Evolutionary conservation across 1,284 basidiomycete species (phyloP).

Genomic region (Coniferiporia sulphurascens): DNA sequence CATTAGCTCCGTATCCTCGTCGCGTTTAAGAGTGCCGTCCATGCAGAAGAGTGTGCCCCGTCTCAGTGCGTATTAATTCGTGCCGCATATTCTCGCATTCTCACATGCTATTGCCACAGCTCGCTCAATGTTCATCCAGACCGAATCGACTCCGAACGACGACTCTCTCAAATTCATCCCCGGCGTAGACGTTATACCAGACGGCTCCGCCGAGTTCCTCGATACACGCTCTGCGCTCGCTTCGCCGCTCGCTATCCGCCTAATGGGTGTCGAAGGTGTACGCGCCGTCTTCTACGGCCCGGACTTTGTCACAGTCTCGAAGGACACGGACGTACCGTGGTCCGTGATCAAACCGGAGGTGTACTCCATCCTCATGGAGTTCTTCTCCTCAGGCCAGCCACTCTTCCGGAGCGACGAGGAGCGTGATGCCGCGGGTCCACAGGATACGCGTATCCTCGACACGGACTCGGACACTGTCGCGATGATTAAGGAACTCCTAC

Average conservation of each 20-base stretch:
- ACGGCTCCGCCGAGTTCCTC: slow-evolving; percentile 90
- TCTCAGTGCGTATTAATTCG: background rate
- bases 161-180: slow-evolving; percentile 99
- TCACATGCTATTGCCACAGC: slow-evolving; percentile 36
- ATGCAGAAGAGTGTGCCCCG: slow-evolving; percentile 3
- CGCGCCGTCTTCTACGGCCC: slow-evolving; percentile 91
- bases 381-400: slow-evolving; percentile 84
- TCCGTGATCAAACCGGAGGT: slow-evolving; percentile 95
- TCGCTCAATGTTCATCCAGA: slow-evolving; percentile 95
- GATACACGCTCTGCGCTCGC: slow-evolving; percentile 79
- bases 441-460: slow-evolving; percentile 94
- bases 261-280: slow-evolving; percentile 93
- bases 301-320: slow-evolving; percentile 96
- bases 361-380: slow-evolving; percentile 97
- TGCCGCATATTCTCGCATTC: background rate
- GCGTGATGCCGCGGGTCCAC: slow-evolving; percentile 74
- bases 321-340: slow-evolving; percentile 86
- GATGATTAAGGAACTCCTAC: slow-evolving; percentile 98
- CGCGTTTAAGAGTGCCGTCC: slow-evolving; percentile 3
- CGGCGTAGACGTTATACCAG: slow-evolving; percentile 82
- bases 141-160: slow-evolving; percentile 95
- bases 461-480: slow-evolving; percentile 97
- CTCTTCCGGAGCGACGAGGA: slow-evolving; percentile 83
- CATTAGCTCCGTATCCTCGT: slow-evolving; percentile 13
- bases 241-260: slow-evolving; percentile 88